These are phyloP conservation scores for Capronia epimyces DNA, from an alignment of 2,329 filamentous ascomycete genomes.

Conservation along the genomic window DNA sequence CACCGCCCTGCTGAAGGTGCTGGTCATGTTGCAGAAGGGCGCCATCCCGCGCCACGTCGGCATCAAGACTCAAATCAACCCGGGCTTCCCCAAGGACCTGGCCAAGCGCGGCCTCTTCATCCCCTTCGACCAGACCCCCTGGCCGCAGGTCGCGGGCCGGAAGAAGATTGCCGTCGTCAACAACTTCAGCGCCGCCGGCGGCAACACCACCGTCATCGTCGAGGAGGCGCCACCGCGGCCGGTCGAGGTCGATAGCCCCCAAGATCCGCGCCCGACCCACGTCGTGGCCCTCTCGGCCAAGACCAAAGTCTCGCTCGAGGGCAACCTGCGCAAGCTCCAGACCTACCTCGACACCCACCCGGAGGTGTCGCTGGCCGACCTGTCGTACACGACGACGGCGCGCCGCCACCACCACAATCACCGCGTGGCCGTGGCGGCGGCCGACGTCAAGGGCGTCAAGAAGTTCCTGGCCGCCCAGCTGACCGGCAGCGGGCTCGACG, in stretches of 20 bases:
- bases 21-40: slow-evolving; percentile 58
- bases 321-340: slow-evolving; percentile 52
- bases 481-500: slow-evolving; percentile 24
- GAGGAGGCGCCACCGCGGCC: slow-evolving; percentile 34
- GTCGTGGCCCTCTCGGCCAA: slow-evolving; percentile 55
- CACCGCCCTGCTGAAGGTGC: slow-evolving; percentile 54
- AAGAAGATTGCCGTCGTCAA: slow-evolving; percentile 50
- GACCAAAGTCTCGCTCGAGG: slow-evolving; percentile 38
- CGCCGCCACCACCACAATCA: slow-evolving; percentile 53
- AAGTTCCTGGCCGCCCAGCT: too few species aligned
- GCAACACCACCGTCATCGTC: slow-evolving; percentile 55
- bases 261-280: slow-evolving; percentile 51
- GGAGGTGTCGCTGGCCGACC: slow-evolving; percentile 44
- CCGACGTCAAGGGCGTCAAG: too few species aligned
- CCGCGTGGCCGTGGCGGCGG: slow-evolving; percentile 29
- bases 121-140: slow-evolving; percentile 42
- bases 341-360: slow-evolving; percentile 49
- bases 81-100: slow-evolving; percentile 43
- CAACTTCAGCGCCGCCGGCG: slow-evolving; percentile 66
- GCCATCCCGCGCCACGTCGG: slow-evolving; percentile 59
- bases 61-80: slow-evolving; percentile 53
- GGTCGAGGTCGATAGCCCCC: slow-evolving; percentile 23
- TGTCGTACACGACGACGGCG: slow-evolving; percentile 61
- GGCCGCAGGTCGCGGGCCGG: slow-evolving; percentile 34
- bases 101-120: slow-evolving; percentile 41